Conservation (phyloP, 2,329 filamentous ascomycete genomes). For the Aspergillus pseudoviridinutans region DNA sequence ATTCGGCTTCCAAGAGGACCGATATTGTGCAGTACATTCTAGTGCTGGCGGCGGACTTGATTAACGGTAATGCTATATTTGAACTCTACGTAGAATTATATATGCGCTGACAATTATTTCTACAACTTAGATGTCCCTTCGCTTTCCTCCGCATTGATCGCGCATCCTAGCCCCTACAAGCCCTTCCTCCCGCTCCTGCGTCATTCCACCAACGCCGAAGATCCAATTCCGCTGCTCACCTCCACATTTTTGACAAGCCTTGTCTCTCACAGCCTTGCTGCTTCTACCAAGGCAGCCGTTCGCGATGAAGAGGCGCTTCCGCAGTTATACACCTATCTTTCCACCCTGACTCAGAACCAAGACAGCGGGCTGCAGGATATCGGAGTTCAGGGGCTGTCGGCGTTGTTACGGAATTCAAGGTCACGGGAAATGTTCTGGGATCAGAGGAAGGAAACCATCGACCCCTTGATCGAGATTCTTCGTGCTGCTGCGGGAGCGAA, state of each 20-base stretch:
- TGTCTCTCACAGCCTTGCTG: conserved; percentile 60
- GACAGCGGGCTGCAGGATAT: conserved; percentile 94
- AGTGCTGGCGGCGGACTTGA: conserved; percentile 79
- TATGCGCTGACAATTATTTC: neutral
- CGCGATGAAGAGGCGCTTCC: conserved; percentile 75
- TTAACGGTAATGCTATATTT: conserved; percentile 61
- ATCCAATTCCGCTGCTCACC: conserved; percentile 83
- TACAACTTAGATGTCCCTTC: conserved; percentile 65
- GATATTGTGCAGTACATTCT: conserved; percentile 95
- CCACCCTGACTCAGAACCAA: conserved; percentile 74
- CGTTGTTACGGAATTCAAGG: conserved; percentile 69
- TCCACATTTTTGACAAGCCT: conserved; percentile 81
- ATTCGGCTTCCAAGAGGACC: conserved; percentile 76
- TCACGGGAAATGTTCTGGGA: conserved; percentile 86
- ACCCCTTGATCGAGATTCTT: conserved; percentile 77
- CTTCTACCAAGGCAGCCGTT: conserved; percentile 55
- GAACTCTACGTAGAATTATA: neutral
- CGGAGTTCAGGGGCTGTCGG: conserved; percentile 85
- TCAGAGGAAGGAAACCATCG: conserved; percentile 78
- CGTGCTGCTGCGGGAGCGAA: conserved; percentile 68
- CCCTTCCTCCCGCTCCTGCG: conserved; percentile 81
- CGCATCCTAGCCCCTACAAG: conserved; percentile 66
- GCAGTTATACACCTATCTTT: conserved; percentile 79
- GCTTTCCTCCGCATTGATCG: conserved; percentile 71
- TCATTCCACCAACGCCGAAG: conserved; percentile 76